Evolutionary conservation across 164 flowering plant genomes (phyloP), one percentile per base, ranked within the genome.

Genomic region (Dillenia turbinata): DNA sequence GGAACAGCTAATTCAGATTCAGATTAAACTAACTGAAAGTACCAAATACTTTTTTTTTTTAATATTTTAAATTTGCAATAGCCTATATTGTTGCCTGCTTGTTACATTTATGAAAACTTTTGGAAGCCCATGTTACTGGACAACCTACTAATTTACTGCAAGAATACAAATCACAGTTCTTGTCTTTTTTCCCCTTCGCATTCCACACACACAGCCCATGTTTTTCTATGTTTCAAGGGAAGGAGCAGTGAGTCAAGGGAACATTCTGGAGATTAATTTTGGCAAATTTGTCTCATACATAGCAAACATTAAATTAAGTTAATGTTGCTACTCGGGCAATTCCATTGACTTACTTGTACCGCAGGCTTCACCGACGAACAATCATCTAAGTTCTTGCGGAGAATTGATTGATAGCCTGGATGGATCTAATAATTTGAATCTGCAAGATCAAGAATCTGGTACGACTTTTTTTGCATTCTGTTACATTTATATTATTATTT

Each of bases 361-460:
- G 57, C 73, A 80, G 81, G 81, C 72, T 49, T 56, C 76, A 26
- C 45, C 47, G 8, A 44, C 56, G 47, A 70, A 65, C 66, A 69
- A 65, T 45, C 62, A 70, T 14, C 52, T 47, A 47, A 62, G 55
- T 61, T 69, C 66, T 19, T 46, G 55, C 56, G 48, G 52, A 65
- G 55, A 52, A 47, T 61, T 54, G 63, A 55, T 62, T 52, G 65
- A 49, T 24, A 68, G 54, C 53, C 67, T 69, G 47, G 71, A 71
- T 16, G 60, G 48, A 22, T n/a, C 50, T 11, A 69, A 50, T 64
- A 17, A 12, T 52, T 57, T 52, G 43, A 57, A 49, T 68, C 70
- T 57, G 33, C 78, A 54, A 46, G 73, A 60, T 16, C 67, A 66
- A 50, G 61, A 66, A 62, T 67, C 66, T 54, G 81, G 82, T 72